Base-by-base conservation (phyloP, 2,329 filamentous ascomycete genomes). In the Colletotrichum theobromicola region DNA sequence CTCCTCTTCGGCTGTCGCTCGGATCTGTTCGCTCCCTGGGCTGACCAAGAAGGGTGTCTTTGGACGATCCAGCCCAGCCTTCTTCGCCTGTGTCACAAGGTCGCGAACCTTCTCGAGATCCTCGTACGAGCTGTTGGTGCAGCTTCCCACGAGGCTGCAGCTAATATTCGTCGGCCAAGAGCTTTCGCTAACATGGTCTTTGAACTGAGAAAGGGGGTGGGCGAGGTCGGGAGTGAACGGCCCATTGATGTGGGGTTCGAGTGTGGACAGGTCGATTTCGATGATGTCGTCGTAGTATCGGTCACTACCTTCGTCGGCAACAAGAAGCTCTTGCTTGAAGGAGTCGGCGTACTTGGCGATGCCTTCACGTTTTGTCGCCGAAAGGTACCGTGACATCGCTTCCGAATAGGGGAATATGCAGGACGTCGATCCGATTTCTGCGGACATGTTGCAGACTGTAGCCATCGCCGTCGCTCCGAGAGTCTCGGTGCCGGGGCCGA, bases 381-480 rank as follows among this genome's bases (percentile, higher is more conserved):
- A 70, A 1, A 84, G 78, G 68, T 84, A 84, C 5, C 79, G 69
- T 4, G 76, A 71, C 80, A 84, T 84, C 0, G 80, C 74, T 4
- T 79, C 74, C 1, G 82, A 81, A 37, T 83, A 84, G 0, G 83
- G 83, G 60, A 84, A 85, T 18, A 84, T 77, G 64, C 81, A 84
- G 2, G 82, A 81, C 0, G 83, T 84, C 34, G 82, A 82, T 0
- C 83, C 83, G 46, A 83, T 80, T 63, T 85, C 82, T 3, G 83
- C 82, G 2, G 78, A 80, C 83, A 84, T 84, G 70, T 85, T 84
- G 71, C 81, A 82, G 8, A 84, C 79, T 4, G 83, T 84, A 0
- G 81, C 82, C 82, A 83, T 84, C 2, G 80, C 83, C 8, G 83
- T 85, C 0, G 82, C 81, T 0, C 81, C 79, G 1, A 84, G 72